phyloP scores from a whole-genome alignment of 1,139 yeast species.

The Debaryomyces robertsiae region DNA sequence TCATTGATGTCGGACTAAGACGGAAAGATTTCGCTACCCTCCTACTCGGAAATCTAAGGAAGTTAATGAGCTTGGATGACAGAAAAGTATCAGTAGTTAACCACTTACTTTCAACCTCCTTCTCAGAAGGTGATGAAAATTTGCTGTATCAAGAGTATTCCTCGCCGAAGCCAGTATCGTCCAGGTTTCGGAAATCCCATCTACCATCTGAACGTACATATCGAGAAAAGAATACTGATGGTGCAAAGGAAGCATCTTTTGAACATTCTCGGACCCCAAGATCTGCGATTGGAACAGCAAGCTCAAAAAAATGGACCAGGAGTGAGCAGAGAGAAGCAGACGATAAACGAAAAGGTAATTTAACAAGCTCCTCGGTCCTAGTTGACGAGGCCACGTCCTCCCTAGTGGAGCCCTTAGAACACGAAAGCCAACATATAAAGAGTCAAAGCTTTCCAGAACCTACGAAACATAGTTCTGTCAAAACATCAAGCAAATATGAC shows the following conservation, averaged over 20 bases:
- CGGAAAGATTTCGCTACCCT: background rate
- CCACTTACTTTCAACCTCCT: background rate
- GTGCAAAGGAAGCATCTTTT: no score
- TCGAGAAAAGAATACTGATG: background rate
- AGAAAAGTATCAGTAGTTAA: slow-evolving; percentile 4
- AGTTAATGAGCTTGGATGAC: background rate
- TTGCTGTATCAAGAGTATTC: background rate
- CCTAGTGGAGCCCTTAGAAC: no score
- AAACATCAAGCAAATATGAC: background rate
- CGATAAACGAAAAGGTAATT: no score
- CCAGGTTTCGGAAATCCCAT: background rate
- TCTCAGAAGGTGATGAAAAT: background rate
- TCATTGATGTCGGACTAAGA: slow-evolving; percentile 1
- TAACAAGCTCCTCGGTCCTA: no score
- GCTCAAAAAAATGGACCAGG: no score
- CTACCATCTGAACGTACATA: background rate
- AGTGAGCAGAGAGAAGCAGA: no score
- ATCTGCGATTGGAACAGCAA: no score
- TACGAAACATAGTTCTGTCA: background rate
- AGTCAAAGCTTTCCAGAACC: background rate
- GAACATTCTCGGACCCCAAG: no score
- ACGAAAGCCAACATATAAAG: no score
- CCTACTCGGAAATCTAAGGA: background rate
- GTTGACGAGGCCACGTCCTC: no score
- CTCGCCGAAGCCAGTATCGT: background rate